These are phyloP conservation scores for Prosopis cineraria DNA, from an alignment of 306 rosid genomes.

Conservation along the genomic window DNA sequence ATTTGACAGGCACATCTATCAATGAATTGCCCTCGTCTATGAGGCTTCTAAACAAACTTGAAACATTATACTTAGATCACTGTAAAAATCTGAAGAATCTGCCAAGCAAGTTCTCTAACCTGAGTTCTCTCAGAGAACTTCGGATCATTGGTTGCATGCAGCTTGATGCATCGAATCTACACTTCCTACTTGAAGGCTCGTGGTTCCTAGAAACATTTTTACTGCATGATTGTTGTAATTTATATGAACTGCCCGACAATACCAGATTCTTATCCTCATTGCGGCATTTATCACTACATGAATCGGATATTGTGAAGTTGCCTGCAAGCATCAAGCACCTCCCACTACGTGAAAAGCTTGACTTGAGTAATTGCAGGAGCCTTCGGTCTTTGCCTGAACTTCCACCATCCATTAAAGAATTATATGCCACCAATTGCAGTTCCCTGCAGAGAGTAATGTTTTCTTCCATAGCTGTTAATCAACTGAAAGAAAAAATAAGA, in stretches of 20 bases:
- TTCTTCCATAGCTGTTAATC: background rate
- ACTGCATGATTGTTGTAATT: background rate
- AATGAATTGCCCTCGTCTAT: background rate
- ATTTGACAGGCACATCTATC: background rate
- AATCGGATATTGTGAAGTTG: background rate
- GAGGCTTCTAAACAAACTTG: background rate
- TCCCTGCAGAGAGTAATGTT: background rate
- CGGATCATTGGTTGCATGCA: background rate
- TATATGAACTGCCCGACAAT: background rate
- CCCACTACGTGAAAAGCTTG: background rate
- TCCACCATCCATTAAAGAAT: background rate
- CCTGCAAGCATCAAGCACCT: background rate
- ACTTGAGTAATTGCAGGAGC: background rate
- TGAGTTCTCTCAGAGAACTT: background rate
- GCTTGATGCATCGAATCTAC: conserved; percentile 14
- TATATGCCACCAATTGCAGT: background rate
- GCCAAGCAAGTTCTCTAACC: background rate
- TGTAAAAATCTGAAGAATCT: background rate
- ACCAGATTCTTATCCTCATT: background rate
- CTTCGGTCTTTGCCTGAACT: background rate
- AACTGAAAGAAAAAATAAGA: background rate
- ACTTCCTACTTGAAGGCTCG: background rate
- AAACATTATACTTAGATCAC: background rate
- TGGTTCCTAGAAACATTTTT: background rate
- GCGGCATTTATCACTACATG: background rate